A percentile compares a stretch with the other conserved stretches of the same genome.
Conservation (phyloP, 108 stramenopile species). For the Discostella stelligeroides region DNA sequence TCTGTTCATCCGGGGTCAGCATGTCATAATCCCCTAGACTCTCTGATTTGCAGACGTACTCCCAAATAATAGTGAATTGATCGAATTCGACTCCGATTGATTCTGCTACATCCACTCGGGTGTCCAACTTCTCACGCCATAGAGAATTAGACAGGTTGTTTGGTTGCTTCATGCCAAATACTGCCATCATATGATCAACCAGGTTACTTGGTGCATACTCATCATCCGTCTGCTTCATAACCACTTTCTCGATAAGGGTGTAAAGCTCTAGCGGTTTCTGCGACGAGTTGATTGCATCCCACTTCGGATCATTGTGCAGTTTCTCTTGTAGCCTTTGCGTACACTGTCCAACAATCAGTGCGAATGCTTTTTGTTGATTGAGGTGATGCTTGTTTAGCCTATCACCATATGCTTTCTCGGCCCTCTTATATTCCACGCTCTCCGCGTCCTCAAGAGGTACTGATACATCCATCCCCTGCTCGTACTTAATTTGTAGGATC, state of each 20-base stretch:
- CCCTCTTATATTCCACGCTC: background rate
- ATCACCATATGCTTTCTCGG: conserved; percentile 8
- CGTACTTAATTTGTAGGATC: background rate
- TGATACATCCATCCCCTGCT: background rate
- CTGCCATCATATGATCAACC: background rate
- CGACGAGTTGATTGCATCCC: background rate
- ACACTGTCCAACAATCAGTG: background rate
- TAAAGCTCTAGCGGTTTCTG: conserved; percentile 6
- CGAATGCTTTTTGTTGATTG: conserved; percentile 13
- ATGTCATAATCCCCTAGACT: background rate
- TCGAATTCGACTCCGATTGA: conserved; percentile 1
- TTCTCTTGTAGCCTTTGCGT: conserved; percentile 1
- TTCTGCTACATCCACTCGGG: conserved; percentile 7
- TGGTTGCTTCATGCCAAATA: background rate
- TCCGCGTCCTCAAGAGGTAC: conserved; percentile 2
- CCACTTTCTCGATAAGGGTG: background rate
- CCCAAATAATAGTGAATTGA: background rate
- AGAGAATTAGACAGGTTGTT: background rate
- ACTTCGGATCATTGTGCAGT: background rate
- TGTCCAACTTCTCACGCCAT: background rate
- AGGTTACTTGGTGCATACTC: conserved; percentile 1
- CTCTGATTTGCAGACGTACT: background rate
- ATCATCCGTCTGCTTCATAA: conserved; percentile 7
- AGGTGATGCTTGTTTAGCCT: background rate
- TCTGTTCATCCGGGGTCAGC: background rate